Percentiles rank a stretch among this genome's conserved stretches.
Conservation (phyloP, 139 green algal species). For the Marvania coccoides region DNA sequence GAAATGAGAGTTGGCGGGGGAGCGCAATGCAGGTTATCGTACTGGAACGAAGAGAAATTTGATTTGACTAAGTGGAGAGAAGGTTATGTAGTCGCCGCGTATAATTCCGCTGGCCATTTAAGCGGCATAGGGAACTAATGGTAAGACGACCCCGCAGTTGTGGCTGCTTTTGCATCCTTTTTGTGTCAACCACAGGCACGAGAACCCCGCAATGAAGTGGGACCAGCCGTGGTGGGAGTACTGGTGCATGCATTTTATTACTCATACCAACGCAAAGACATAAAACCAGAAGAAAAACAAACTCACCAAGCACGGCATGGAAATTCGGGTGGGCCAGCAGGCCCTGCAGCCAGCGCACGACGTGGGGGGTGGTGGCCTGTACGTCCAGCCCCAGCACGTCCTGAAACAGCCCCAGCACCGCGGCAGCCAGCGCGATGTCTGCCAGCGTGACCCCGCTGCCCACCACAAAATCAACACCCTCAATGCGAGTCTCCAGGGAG, state of each 20-base stretch:
- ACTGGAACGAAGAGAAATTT: too few relatives aligned
- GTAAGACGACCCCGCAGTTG: background rate
- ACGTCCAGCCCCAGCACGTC: slow-evolving; percentile 39
- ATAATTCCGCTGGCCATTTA: slow-evolving; percentile 13
- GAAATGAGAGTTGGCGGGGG: background rate
- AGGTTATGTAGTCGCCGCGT: slow-evolving; percentile 15
- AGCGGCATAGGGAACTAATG: background rate
- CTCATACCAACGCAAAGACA: background rate
- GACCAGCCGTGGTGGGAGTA: slow-evolving; percentile 3
- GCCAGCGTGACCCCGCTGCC: slow-evolving; percentile 31
- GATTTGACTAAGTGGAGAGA: background rate
- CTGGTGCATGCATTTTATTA: background rate
- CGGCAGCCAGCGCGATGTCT: slow-evolving; percentile 39
- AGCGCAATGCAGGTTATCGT: too few relatives aligned
- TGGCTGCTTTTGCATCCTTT: slow-evolving; percentile 1
- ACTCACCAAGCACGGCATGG: slow-evolving; percentile 42
- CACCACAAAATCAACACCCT: slow-evolving; percentile 9
- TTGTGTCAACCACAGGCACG: slow-evolving; percentile 1
- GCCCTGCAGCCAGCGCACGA: slow-evolving; percentile 30
- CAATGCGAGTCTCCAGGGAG: slow-evolving; percentile 25
- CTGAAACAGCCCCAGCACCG: slow-evolving; percentile 36
- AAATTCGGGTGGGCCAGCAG: slow-evolving; percentile 22
- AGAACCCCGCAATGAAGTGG: background rate
- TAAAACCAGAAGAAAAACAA: background rate
- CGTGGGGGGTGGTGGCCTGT: slow-evolving; percentile 9